Conservation (phyloP, 2,329 filamentous ascomycete species). For the Arthrobotrys conoides region DNA sequence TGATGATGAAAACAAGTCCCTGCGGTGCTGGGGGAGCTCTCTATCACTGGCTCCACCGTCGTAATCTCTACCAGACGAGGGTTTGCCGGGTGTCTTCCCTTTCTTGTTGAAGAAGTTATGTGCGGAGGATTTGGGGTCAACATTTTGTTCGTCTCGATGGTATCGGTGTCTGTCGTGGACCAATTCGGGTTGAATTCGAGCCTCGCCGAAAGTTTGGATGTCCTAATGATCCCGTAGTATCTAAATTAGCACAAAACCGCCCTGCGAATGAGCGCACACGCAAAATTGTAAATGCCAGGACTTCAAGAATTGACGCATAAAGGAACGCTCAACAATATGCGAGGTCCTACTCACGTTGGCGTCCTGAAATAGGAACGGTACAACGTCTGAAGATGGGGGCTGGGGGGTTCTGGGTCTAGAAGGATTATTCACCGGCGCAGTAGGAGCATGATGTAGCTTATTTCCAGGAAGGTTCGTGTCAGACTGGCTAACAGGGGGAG, state of each 20-base stretch:
- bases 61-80: constrained; percentile 75
- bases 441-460: constrained; percentile 67
- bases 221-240: constrained; percentile 70
- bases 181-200: constrained; percentile 79
- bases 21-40: constrained; percentile 61
- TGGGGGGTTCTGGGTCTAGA: constrained; percentile 81
- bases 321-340: constrained; percentile 21
- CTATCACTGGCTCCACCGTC: constrained; percentile 72
- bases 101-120: constrained; percentile 77
- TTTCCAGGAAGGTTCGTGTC: constrained; percentile 64
- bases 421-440: constrained; percentile 78
- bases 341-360: constrained; percentile 74
- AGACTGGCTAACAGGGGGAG: constrained; percentile 67
- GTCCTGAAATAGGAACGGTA: constrained; percentile 97
- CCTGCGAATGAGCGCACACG: background rate
- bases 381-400: constrained; percentile 88
- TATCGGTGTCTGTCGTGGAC: constrained; percentile 80
- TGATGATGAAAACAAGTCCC: constrained; percentile 51
- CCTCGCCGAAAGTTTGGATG: constrained; percentile 82
- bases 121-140: constrained; percentile 72
- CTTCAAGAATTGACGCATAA: constrained; percentile 23
- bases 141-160: constrained; percentile 68
- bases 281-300: constrained; percentile 10
- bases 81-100: constrained; percentile 71
- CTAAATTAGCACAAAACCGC: constrained; percentile 24